phyloP scores from a whole-genome alignment of 768 basidiomycete genomes.

The Rhodocollybia butyracea region DNA sequence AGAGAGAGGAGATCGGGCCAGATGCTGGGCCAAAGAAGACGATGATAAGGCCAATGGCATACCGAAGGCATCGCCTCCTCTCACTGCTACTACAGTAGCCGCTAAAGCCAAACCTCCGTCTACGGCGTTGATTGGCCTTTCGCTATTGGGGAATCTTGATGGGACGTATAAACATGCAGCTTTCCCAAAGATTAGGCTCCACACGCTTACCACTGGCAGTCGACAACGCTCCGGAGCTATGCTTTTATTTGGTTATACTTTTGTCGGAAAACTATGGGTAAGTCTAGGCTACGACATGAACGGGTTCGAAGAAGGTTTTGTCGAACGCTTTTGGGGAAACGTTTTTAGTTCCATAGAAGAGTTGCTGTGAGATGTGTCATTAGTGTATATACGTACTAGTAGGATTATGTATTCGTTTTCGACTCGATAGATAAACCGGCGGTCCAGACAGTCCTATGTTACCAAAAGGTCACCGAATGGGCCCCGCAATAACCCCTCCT shows the following conservation, averaged over 20 bases:
- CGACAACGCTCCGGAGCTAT: conserved; percentile 77
- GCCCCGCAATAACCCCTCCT: no score
- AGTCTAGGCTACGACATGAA: conserved; percentile 79
- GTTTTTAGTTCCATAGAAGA: conserved; percentile 54
- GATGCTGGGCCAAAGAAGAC: conserved; percentile 72
- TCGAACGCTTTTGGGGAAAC: conserved; percentile 67
- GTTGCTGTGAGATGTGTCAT: conserved; percentile 35
- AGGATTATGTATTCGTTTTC: no score
- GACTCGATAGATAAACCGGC: no score
- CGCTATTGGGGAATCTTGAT: conserved; percentile 82
- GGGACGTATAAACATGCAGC: conserved; percentile 69
- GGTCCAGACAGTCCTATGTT: no score
- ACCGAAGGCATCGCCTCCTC: not conserved
- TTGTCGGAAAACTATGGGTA: conserved; percentile 71
- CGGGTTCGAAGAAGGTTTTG: conserved; percentile 60
- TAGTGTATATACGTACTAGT: no score
- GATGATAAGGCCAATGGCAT: conserved; percentile 52
- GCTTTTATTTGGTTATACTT: conserved; percentile 81
- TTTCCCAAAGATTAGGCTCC: conserved; percentile 58
- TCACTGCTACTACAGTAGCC: conserved; percentile 10
- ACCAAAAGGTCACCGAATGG: no score
- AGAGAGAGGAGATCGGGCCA: conserved; percentile 57
- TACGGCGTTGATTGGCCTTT: conserved; percentile 69
- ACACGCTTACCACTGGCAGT: conserved; percentile 79
- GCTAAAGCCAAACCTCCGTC: conserved; percentile 47